Evolutionary conservation across 441 rosid species (phyloP), one percentile per base, ranked within the genome.

Genomic region (Bocquillonia castaneifolia): DNA sequence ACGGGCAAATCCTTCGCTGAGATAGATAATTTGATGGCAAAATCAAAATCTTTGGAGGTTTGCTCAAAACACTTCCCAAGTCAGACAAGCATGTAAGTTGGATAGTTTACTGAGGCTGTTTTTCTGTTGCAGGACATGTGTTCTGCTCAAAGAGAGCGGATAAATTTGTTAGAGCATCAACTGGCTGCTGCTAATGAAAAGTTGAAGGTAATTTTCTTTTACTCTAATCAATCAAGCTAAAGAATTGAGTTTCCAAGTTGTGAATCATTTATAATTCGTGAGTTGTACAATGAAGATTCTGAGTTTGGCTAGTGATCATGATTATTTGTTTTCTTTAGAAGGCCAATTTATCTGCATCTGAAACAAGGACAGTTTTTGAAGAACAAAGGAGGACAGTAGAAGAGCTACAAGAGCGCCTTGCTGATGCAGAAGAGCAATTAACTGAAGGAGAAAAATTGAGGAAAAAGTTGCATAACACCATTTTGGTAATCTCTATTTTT

Each of bases 391-490:
- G 68, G 68, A 58, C 34, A 9, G 40, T 79, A 48, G 6, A 37
- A 39, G 91, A 86, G 34, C 74, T 90, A 37, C 85, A 84, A 74
- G 82, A 84, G 59, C 87, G 87, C 64, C 81, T 95, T 66, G 84
- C 78, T 37, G 96, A 90, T 29, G 69, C 81, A 6, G 98, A 92
- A 72, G 79, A 66, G 42, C 82, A 85, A 77, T 75, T 92, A 63
- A 47, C 71, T 59, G 96, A 95, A 71, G 99, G 96, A 66, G 99
- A 95, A 68, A 81, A 76, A 36, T 68, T 95, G 54, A 76, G 99
- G 65, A 95, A 92, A 75, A 95, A 83, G 73, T 71, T 95, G 66
- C 99, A 95, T n/a, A 95, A 95, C 66, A 95, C 96, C 55, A 95
- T 95, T 36, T 80, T 88, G 86, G 99, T 95, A 85, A 64, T 68